Percentiles rank a stretch among this genome's conserved stretches.
Conservation (phyloP, 2,329 filamentous ascomycete species). For the Epichloe gansuensis region DNA sequence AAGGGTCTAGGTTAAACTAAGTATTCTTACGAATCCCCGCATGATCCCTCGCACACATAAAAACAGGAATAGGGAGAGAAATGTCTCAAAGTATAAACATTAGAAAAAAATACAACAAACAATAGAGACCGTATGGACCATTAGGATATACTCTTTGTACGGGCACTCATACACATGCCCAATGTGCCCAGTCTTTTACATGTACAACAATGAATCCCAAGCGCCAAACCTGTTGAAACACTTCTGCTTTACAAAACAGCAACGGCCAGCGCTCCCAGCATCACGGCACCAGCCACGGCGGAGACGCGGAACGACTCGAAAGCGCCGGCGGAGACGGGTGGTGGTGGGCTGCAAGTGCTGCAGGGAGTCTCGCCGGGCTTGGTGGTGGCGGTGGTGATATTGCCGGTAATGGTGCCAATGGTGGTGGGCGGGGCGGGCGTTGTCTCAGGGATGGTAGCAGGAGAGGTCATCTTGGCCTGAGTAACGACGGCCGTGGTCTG, state of each 20-base stretch:
- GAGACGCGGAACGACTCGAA: slow-evolving; percentile 8
- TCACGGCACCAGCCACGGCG: slow-evolving; percentile 6
- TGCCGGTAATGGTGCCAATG: neutral
- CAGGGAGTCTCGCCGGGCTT: slow-evolving; percentile 5
- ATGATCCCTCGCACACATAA: neutral
- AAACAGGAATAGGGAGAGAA: neutral
- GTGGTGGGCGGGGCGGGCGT: neutral
- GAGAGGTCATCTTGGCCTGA: neutral
- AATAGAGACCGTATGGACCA: neutral
- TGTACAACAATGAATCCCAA: neutral
- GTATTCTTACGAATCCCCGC: neutral
- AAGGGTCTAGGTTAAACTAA: neutral
- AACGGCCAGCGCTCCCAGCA: slow-evolving; percentile 10
- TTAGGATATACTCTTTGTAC: neutral
- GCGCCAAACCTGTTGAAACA: neutral
- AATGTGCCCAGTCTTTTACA: neutral
- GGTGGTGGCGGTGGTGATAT: slow-evolving; percentile 1
- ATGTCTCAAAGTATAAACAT: slow-evolving; percentile 1
- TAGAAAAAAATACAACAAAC: neutral
- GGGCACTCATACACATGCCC: neutral
- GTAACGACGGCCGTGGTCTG: neutral
- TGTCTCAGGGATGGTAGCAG: neutral
- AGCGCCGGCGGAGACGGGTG: slow-evolving; percentile 10
- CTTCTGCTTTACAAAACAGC: slow-evolving; percentile 10
- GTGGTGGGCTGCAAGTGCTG: slow-evolving; percentile 7